Evolutionary conservation across 306 rosid genomes (phyloP), one percentile per base, ranked within the genome.

Genomic region (Datisca glomerata): DNA sequence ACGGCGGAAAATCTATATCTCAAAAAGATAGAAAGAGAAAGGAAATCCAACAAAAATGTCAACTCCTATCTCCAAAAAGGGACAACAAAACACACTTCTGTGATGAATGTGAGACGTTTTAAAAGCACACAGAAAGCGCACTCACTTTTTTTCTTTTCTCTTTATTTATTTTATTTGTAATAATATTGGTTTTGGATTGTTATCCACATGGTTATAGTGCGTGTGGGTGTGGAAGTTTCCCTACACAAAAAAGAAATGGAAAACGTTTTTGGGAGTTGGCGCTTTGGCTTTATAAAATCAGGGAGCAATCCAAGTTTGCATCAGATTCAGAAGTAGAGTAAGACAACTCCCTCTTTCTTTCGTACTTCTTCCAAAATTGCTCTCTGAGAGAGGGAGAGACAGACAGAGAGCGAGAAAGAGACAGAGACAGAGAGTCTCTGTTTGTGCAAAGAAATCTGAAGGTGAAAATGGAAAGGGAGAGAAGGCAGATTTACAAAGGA

Each of bases 401-500:
- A n/a, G n/a, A n/a, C n/a, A n/a, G n/a, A n/a, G n/a, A n/a, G n/a
- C n/a, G n/a, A n/a, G n/a, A n/a, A n/a, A n/a, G n/a, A n/a, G n/a
- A n/a, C n/a, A n/a, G n/a, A n/a, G n/a, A n/a, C n/a, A n/a, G n/a
- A n/a, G n/a, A n/a, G n/a, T n/a, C 6, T 41, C 15, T 19, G 25
- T 12, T 7, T 3, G 17, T 6, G 6, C 11, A 42, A 41, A 7
- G 28, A 10, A 42, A 24, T 20, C 8, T n/a, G 36, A 45, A 16
- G n/a, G 4, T 40, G n/a, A 12, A 43, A 17, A 32, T 47, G 53
- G 43, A 41, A 7, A 51, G 24, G 55, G 49, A 73, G 38, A 51
- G 58, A 47, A 59, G 24, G 47, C 53, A 43, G 23, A 49, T 60
- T 24, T 24, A 28, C 37, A 59, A 42, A 54, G 72, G 57, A 35